phyloP scores from a whole-genome alignment of 371 early-diverging fungal genomes.

The Dinochytrium kinnereticum region DNA sequence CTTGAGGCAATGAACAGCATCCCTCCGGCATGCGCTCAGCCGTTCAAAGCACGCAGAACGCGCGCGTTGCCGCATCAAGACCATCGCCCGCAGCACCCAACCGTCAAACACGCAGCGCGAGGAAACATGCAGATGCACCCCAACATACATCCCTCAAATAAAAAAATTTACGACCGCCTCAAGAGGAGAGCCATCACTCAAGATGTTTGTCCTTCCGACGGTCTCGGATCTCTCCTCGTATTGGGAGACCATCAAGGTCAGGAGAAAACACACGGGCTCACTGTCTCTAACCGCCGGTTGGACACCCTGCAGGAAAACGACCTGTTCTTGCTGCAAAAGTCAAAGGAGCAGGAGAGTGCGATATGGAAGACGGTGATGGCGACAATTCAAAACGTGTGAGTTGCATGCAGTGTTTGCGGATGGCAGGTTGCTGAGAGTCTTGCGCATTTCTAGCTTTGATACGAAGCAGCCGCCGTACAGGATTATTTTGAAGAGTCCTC shows the following conservation, averaged over 20 bases:
- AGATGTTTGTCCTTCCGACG: conserved; percentile 35
- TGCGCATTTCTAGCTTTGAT: conserved; percentile 63
- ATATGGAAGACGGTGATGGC: conserved; percentile 52
- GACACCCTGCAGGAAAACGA: conserved; percentile 39
- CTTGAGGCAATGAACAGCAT: no score
- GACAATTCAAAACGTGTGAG: conserved; percentile 61
- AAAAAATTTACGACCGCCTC: no score
- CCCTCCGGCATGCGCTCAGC: no score
- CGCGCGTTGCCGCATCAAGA: no score
- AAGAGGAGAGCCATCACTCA: no score
- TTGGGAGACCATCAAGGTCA: conserved; percentile 51
- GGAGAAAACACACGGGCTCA: no score
- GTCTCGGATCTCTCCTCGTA: conserved; percentile 30
- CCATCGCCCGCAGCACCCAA: no score
- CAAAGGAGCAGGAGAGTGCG: conserved; percentile 46
- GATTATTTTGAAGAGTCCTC: conserved; percentile 69
- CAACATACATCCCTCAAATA: no score
- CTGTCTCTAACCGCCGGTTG: background rate
- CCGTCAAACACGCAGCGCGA: no score
- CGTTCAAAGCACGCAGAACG: no score
- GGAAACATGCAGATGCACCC: no score
- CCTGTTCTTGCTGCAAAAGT: conserved; percentile 51
- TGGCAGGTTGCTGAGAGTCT: background rate
- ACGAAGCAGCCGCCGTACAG: conserved; percentile 94
- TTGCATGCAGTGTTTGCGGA: background rate